Base-by-base conservation (phyloP, 345 rosid genomes). In the Populus alba region DNA sequence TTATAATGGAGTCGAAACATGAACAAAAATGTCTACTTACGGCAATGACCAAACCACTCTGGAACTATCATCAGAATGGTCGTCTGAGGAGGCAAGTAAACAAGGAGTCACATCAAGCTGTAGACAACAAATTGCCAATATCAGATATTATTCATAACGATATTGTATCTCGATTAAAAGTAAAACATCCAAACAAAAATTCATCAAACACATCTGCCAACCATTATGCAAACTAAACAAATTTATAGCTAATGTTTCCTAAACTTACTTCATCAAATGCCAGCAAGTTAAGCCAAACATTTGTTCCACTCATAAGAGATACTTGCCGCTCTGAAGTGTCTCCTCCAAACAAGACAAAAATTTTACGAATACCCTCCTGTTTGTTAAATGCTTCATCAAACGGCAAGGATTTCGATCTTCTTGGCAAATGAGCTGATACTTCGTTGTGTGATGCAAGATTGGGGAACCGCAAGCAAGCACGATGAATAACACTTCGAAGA, bases 271-370 rank as follows among this genome's bases (percentile, higher is more conserved):
- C 92, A 63, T 66, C 84, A 83, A 87, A 92, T 78, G 90, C 88
- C 83, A 85, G 95, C 94, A 95, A 81, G 83, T 93, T 93, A 70
- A 93, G 94, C 98, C 97, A 95, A 63, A 93, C 91, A 76, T 93
- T 95, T 75, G 99, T 95, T 85, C 97, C 99, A 31, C 99, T 95
- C 90, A 95, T 90, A 73, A 95, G 92, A 77, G 99, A 95, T 37
- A 95, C 98, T 88, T 95, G 99, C 78, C 99, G 92, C 87, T 95
- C 99, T 62, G 98, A 95, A 31, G 97, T 92, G 87, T 88, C 87
- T 73, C 99, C 98, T 76, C 99, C 98, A 88, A 93, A 90, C 68
- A 95, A 74, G 83, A 95, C 91, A 87, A 95, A 90, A 75, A 90
- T 92, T 85, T 92, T 85, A 77, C 70, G 84, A 72, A 45, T 62